A percentile compares a stretch with the other conserved stretches of the same genome.
Conservation (phyloP, 2,329 filamentous ascomycete species). For the Tolypocladium capitatum region DNA sequence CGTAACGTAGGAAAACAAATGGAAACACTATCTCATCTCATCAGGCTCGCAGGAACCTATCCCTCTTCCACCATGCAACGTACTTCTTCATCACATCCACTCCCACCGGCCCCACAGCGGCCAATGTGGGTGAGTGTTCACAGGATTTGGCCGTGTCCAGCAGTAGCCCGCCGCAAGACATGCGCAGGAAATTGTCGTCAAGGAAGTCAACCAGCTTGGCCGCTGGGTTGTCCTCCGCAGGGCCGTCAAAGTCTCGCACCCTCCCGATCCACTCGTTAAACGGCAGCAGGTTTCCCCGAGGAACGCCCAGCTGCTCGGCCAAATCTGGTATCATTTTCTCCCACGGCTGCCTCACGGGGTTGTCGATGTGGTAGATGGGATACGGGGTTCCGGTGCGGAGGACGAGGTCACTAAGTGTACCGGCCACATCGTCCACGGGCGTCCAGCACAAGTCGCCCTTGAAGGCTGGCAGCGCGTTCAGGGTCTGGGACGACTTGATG, state of each 20-base stretch:
- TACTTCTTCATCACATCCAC: too few species aligned
- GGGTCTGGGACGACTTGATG: conserved; percentile 33
- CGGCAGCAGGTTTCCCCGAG: neutral
- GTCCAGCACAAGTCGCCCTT: conserved; percentile 28
- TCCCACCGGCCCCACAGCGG: too few species aligned
- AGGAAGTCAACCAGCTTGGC: conserved; percentile 4
- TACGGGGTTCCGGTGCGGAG: neutral
- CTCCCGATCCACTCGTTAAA: conserved; percentile 3
- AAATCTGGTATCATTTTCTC: too few species aligned
- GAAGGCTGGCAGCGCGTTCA: conserved; percentile 27
- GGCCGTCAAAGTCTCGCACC: neutral
- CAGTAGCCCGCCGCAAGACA: conserved; percentile 5
- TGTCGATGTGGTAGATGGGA: conserved; percentile 11
- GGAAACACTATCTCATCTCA: too few species aligned
- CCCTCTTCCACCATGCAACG: too few species aligned
- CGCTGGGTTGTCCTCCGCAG: conserved; percentile 3
- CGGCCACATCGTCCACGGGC: conserved; percentile 24
- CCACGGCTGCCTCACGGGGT: conserved; percentile 8
- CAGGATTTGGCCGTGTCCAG: conserved; percentile 2
- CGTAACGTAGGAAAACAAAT: too few species aligned
- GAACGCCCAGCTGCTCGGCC: conserved; percentile 4
- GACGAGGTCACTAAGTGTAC: conserved; percentile 4
- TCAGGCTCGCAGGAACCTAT: too few species aligned
- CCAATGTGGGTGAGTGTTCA: too few species aligned
- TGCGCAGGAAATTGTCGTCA: conserved; percentile 3